Percentiles rank a stretch among this genome's conserved stretches.
phyloP scores from a whole-genome alignment of 768 basidiomycete species.

The Dentipellis fragilis region DNA sequence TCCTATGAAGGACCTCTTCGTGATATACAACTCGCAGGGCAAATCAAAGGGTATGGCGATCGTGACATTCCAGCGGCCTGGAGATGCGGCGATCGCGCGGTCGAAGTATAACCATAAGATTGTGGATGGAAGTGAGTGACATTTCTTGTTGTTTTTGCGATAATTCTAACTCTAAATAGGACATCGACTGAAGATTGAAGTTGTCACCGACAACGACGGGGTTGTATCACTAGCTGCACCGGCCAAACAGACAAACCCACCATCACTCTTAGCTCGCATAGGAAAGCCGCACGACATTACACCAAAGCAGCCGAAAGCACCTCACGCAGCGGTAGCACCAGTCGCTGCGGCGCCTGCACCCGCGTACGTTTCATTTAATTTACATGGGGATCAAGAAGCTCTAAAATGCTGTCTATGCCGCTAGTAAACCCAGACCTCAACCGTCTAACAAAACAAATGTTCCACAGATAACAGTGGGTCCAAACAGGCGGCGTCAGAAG shows the following conservation, averaged over 20 bases:
- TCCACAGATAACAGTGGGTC: slow-evolving; percentile 2
- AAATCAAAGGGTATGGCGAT: slow-evolving; percentile 76
- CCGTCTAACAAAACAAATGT: slow-evolving; percentile 3
- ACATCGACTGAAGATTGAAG: slow-evolving; percentile 55
- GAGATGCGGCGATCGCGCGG: slow-evolving; percentile 53
- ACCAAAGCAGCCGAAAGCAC: not conserved
- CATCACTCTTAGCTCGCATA: slow-evolving; percentile 31
- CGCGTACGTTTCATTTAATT: not conserved
- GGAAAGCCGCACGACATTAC: slow-evolving; percentile 11
- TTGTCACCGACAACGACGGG: slow-evolving; percentile 40
- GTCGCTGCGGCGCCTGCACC: not conserved
- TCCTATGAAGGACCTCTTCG: slow-evolving; percentile 56
- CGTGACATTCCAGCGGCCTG: slow-evolving; percentile 52
- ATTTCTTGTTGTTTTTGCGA: not conserved
- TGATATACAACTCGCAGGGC: slow-evolving; percentile 69
- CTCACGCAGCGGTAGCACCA: not conserved
- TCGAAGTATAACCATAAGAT: slow-evolving; percentile 69
- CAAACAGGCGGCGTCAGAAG: slow-evolving; percentile 40
- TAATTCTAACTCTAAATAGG: slow-evolving; percentile 26
- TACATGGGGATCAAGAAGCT: not conserved
- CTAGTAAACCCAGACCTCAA: slow-evolving; percentile 1
- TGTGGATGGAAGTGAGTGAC: slow-evolving; percentile 47
- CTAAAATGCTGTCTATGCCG: not conserved
- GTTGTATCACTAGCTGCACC: slow-evolving; percentile 13
- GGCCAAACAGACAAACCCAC: slow-evolving; percentile 18